Conservation (phyloP, 441 rosid genomes). For the Gossypium davidsonii region DNA sequence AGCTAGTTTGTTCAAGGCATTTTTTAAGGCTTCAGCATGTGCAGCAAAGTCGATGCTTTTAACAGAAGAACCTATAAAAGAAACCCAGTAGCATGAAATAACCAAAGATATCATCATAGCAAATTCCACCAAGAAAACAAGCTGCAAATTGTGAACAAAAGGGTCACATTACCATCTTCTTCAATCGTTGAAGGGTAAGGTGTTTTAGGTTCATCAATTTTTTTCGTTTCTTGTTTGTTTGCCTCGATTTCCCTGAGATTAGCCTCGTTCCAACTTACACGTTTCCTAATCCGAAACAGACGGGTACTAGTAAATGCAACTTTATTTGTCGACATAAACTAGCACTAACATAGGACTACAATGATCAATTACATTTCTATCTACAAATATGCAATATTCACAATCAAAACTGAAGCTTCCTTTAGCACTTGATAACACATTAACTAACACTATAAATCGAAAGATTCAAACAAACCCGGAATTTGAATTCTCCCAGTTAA, state of each 20-base stretch:
- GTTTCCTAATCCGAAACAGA: conserved; percentile 14
- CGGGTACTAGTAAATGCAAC: neutral
- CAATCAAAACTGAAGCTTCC: neutral
- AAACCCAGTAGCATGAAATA: neutral
- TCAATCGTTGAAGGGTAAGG: conserved; percentile 32
- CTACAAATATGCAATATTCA: neutral
- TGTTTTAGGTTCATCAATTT: conserved; percentile 37
- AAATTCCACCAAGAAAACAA: neutral
- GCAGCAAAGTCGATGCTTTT: neutral
- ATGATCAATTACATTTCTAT: neutral
- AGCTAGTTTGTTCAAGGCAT: conserved; percentile 11
- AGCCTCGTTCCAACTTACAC: conserved; percentile 31
- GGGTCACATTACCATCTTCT: conserved; percentile 28
- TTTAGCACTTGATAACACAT: neutral
- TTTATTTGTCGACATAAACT: neutral
- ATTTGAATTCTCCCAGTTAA: neutral
- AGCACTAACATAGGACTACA: neutral
- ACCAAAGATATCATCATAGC: neutral
- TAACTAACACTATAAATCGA: neutral
- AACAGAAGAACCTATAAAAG: neutral
- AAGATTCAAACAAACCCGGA: neutral
- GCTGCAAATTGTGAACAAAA: neutral
- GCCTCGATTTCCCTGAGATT: conserved; percentile 33
- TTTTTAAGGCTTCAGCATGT: conserved; percentile 12
- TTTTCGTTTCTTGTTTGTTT: conserved; percentile 27